Evolutionary conservation across 2,329 filamentous ascomycete genomes (phyloP), one percentile per base, ranked within the genome.

Genomic region (Diaporthe helianthi): DNA sequence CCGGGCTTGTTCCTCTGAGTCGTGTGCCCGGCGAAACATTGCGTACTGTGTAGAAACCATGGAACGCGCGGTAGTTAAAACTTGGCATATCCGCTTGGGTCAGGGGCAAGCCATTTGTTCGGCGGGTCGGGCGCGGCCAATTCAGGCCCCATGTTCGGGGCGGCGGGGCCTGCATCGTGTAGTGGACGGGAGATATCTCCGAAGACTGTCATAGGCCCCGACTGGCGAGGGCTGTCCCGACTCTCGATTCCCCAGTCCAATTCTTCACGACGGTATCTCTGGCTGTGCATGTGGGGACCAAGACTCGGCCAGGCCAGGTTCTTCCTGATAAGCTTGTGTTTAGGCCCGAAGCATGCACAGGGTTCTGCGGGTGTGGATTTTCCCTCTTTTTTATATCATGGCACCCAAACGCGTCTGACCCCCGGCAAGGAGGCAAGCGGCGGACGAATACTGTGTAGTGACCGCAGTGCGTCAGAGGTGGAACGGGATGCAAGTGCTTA

Each of bases 41-140:
- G 31, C 10, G 31, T 5, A 33, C 6, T 15, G 10, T 38, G 6
- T 38, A 38, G 36, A 8, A 36, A 24, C 33, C 29, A 29, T 24
- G 58, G 10, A 38, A 61, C 26, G 12, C 19, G 19, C 58, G 12
- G 19, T 12, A n/a, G 12, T 22, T n/a, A 63, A 63, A 49, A 44
- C 58, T 63, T 63, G 44, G 58, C 58, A 63, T 49, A 63, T 63
- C 44, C 44, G 58, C 58, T 63, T 44, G 41, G 58, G 58, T 49
- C 58, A 63, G 58, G 58, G 58, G 58, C 44, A 46, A 46, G 41
- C 58, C 58, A 61, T 38, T 38, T 38, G 58, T 3, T 44, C n/a
- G 58, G 41, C 58, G 58, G 44, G 44, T 63, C 41, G 44, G 58
- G 41, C 17, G 38, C 44, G 41, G 26, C 38, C 53, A 38, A n/a